Conservation (phyloP, 2,329 filamentous ascomycete genomes). For the Epichloe amarillans region DNA sequence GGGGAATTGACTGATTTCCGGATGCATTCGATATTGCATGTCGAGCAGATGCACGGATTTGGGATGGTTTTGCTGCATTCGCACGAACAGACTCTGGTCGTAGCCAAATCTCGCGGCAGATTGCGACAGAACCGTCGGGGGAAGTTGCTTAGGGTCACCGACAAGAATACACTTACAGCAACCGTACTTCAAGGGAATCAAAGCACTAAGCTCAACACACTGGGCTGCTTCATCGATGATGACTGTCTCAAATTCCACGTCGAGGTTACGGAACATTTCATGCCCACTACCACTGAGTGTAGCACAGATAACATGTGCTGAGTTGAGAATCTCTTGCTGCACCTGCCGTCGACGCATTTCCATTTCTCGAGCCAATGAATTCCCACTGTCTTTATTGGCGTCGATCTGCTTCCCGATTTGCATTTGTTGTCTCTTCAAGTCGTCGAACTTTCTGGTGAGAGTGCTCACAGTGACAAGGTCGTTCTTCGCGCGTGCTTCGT, state of each 20-base stretch:
- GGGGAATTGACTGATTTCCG: slow-evolving; percentile 85
- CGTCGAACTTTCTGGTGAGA: slow-evolving; percentile 65
- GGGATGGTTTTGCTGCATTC: slow-evolving; percentile 90
- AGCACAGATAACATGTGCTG: slow-evolving; percentile 84
- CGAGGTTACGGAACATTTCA: slow-evolving; percentile 90
- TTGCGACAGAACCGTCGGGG: slow-evolving; percentile 93
- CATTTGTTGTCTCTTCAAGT: slow-evolving; percentile 61
- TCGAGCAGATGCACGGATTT: slow-evolving; percentile 87
- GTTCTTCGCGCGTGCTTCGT: slow-evolving; percentile 46
- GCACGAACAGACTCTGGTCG: slow-evolving; percentile 94
- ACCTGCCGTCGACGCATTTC: slow-evolving; percentile 74
- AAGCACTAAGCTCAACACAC: slow-evolving; percentile 90
- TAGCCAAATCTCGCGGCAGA: slow-evolving; percentile 88
- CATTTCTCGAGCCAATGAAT: slow-evolving; percentile 65
- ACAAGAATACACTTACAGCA: slow-evolving; percentile 95
- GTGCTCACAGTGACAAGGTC: slow-evolving; percentile 34
- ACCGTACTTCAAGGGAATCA: slow-evolving; percentile 95
- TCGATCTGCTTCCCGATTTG: slow-evolving; percentile 73
- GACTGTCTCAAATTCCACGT: slow-evolving; percentile 95
- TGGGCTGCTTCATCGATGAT: slow-evolving; percentile 97
- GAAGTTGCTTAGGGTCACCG: slow-evolving; percentile 93
- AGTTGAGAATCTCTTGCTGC: slow-evolving; percentile 83
- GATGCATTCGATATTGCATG: slow-evolving; percentile 98
- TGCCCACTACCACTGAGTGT: slow-evolving; percentile 93
- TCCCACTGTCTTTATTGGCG: slow-evolving; percentile 72